These are phyloP conservation scores for Haberlea rhodopensis DNA, from an alignment of 257 asterid genomes.

Conservation along the genomic window DNA sequence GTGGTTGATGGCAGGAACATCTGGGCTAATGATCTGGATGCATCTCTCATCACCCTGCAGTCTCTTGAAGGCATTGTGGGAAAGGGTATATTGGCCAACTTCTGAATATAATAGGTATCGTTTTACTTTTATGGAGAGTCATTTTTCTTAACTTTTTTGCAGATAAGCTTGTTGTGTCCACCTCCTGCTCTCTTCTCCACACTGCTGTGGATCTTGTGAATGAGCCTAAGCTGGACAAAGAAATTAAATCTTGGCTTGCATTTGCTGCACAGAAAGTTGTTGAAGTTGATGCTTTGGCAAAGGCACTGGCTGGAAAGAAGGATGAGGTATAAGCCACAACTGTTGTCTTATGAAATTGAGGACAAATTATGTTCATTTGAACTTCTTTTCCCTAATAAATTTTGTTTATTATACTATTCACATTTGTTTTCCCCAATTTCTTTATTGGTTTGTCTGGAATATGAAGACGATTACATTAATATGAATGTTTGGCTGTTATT, in stretches of 20 bases:
- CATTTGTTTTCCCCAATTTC: not conserved
- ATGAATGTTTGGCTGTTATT: not conserved
- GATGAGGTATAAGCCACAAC: slow-evolving; percentile 52
- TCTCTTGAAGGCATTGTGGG: slow-evolving; percentile 64
- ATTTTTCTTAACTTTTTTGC: slow-evolving; percentile 14
- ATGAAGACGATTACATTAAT: not conserved
- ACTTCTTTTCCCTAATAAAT: not conserved
- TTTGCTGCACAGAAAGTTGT: slow-evolving; percentile 77
- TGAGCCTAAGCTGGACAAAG: slow-evolving; percentile 64
- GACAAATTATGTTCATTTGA: not conserved
- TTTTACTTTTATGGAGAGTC: not conserved
- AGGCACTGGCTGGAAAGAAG: slow-evolving; percentile 59
- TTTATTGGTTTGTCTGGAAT: not conserved
- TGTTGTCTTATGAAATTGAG: not conserved
- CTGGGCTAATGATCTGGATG: slow-evolving; percentile 72
- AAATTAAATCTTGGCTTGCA: slow-evolving; percentile 77
- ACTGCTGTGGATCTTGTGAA: slow-evolving; percentile 68
- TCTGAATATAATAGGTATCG: not conserved
- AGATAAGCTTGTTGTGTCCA: slow-evolving; percentile 76
- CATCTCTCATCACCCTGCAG: slow-evolving; percentile 50
- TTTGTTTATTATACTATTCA: not conserved
- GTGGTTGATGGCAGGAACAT: slow-evolving; percentile 79
- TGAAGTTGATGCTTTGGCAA: slow-evolving; percentile 79
- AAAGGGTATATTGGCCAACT: slow-evolving; percentile 41
- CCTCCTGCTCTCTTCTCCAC: slow-evolving; percentile 69